Evolutionary conservation across 2,329 filamentous ascomycete species (phyloP), one percentile per base, ranked within the genome.

Genomic region (Madurella mycetomatis): DNA sequence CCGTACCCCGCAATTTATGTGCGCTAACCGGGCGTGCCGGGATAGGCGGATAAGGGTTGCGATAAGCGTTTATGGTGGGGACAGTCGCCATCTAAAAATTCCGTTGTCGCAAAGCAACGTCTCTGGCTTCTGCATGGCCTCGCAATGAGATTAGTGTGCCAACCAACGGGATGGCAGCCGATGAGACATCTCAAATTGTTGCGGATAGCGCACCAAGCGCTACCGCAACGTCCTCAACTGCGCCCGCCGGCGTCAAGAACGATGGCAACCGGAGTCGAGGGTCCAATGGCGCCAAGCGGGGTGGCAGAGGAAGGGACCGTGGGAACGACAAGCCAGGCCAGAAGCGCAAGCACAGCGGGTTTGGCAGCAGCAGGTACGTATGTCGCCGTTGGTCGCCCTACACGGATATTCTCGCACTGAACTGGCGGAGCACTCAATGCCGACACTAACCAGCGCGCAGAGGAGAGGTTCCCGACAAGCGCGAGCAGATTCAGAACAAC

Each of bases 401-500:
- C 16, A 7, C n/a, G 46, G 25, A 12, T 16, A n/a, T 53, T 45
- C 16, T 31, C 8, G 18, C 25, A 11, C 5, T 19, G 5, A 8
- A 15, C 13, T 8, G 32, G 32, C 13, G 2, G 19, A 13, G 41
- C 18, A 19, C 41, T 37, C 56, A 52, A 59, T 60, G 55, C 60
- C 61, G 59, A 65, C 60, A 50, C 59, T 60, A 55, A 62, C 56
- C 18, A 64, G 60, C 2, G n/a, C 12, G 12, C 51, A 64, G 63
- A 39, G 49, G 56, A 11, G 55, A 59, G 13, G 53, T 60, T 7
- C 50, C 53, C 45, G 77, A 81, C 67, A 81, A 78, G 65, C 72
- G 81, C 64, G 70, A 74, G 56, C 74, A 77, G 49, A 73, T 76
- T 57, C 72, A 77, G 25, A 73, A 78, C 41, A 71, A 75, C 61